Conservation (phyloP, 2,329 filamentous ascomycete species). For the Botrytis hyacinthi region DNA sequence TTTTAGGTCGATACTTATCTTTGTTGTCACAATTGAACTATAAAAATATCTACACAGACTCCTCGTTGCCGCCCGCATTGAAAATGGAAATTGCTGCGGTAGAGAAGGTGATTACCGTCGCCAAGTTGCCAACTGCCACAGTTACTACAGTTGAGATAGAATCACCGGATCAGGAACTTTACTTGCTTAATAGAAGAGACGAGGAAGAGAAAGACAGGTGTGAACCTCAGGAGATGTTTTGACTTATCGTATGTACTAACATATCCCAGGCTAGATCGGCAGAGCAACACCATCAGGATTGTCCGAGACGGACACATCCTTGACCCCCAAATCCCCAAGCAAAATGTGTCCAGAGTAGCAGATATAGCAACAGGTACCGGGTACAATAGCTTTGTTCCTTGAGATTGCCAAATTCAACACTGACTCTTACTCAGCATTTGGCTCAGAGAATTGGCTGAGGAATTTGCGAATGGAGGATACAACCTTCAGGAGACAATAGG, state of each 20-base stretch:
- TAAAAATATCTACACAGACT: neutral
- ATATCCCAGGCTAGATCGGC: neutral
- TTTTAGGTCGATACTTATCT: neutral
- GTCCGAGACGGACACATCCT: neutral
- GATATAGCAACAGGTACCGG: conserved; percentile 8
- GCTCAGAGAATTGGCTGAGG: neutral
- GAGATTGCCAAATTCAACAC: too few species aligned
- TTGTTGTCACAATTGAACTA: neutral
- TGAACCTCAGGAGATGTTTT: neutral
- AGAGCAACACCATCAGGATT: neutral
- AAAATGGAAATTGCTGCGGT: neutral
- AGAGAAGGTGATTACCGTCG: neutral
- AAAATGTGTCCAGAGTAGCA: neutral
- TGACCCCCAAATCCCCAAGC: conserved; percentile 2
- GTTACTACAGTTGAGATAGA: neutral
- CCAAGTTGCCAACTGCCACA: neutral
- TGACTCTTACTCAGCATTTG: neutral
- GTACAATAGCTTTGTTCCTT: neutral
- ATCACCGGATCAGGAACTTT: neutral
- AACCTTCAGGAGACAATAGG: neutral
- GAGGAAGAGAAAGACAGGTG: conserved; percentile 1
- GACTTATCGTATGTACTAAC: neutral
- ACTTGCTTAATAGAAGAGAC: conserved; percentile 6
- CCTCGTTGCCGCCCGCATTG: too few species aligned
- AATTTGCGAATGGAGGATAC: neutral